Conservation (phyloP, 1,284 basidiomycete species). For the Tremellales sp. region DNA sequence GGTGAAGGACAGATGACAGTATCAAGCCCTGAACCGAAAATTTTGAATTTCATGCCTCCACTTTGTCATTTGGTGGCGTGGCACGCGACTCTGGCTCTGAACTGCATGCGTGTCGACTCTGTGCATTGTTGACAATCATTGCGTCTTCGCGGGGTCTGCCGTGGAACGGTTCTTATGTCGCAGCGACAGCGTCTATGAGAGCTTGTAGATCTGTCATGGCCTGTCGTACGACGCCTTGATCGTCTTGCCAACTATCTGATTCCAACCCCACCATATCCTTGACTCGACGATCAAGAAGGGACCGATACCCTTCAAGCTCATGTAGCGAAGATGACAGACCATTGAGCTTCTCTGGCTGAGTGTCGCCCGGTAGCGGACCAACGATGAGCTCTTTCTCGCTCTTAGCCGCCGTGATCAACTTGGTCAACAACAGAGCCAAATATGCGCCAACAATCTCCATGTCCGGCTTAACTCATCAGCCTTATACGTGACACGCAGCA, state of each 20-base stretch:
- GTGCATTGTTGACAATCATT: too few relatives aligned
- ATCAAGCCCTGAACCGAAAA: too few relatives aligned
- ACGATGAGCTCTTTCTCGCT: background rate
- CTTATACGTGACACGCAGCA: too few relatives aligned
- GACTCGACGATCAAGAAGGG: background rate
- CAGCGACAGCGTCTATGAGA: too few relatives aligned
- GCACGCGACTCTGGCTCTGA: too few relatives aligned
- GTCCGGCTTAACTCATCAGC: too few relatives aligned
- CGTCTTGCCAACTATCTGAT: background rate
- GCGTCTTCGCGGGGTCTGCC: too few relatives aligned
- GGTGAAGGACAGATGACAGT: too few relatives aligned
- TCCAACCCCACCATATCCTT: background rate
- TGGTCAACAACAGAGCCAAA: constrained; percentile 17
- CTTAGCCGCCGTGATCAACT: constrained; percentile 3
- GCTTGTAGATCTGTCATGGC: background rate
- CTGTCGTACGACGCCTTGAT: background rate
- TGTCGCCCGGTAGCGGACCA: constrained; percentile 6
- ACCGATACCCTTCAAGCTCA: constrained; percentile 1
- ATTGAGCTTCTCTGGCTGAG: constrained; percentile 5
- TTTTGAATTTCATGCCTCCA: too few relatives aligned
- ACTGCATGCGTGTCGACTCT: too few relatives aligned
- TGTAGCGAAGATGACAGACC: constrained; percentile 10
- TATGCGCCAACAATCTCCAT: constrained; percentile 11
- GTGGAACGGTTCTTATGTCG: too few relatives aligned
- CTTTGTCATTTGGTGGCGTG: too few relatives aligned